Base-by-base conservation (phyloP, 2,329 filamentous ascomycete species). In the Aspergillus sergii region DNA sequence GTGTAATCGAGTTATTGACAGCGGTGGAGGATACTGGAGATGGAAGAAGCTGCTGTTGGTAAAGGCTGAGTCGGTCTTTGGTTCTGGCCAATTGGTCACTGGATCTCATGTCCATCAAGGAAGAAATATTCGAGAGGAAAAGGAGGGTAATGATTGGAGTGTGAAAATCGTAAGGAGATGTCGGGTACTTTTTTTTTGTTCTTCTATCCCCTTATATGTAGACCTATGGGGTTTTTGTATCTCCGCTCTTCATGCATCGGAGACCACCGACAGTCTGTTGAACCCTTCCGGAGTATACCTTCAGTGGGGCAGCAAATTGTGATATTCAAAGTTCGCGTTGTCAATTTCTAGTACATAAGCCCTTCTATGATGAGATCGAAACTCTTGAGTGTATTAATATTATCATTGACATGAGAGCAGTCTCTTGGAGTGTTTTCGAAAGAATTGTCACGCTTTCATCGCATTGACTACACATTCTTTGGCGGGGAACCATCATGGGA, bases 11-110 rank as follows among this genome's bases (percentile, higher is more conserved):
- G 59, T 61, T 54, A 66, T 57, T 36, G 57, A 46, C 30, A 58
- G 56, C 54, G 30, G 59, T 63, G 46, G 66, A 41, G 9, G 60
- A 60, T 55, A 30, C 57, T 14, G 61, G 54, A 48, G 54, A 11
- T 23, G 61, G 28, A 51, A 48, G 61, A 51, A 78, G 69, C 56
- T 78, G 76, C 59, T 75, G 73, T 46, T 75, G 72, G 64, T 76
- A 71, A 60, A 76, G 74, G 57, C 66, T 67, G 26, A 78, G 74
- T 62, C 76, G 76, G 61, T 73, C 69, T 66, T 65, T 71, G 62
- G 66, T 71, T 69, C 66, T 75, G 58, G 63, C 66, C 59, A 68
- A 59, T 58, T 69, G 69, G 46, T 66, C 57, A 48, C 54, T 62
- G 58, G 65, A 30, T 57, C 54, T 43, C 73, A 68, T 11, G 58